Base-by-base conservation (phyloP, 169 alveolate genomes). In the Plasmodium gallinaceum region DNA sequence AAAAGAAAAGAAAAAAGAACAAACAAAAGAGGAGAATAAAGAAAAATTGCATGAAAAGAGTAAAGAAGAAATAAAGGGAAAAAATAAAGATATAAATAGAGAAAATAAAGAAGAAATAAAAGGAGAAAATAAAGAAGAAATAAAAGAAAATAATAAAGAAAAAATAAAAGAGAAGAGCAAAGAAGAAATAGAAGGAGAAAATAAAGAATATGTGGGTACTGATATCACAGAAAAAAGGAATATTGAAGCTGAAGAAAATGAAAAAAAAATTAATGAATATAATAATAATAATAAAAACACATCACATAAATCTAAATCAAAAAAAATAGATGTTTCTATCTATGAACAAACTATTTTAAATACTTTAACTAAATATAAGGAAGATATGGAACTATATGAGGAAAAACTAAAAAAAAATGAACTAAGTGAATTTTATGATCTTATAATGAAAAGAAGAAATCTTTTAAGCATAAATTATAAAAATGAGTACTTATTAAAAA, bases 401-500 rank as follows among this genome's bases (percentile, higher is more conserved):
- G 46, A 26, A 5, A 80, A 66, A 71, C 32, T 66, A 24, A 65
- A 80, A 26, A 69, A 51, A 39, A 66, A 80, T 60, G 62, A 68
- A n/a, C 24, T 65, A 52, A 39, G 68, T 54, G 90, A 80, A 42
- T 80, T 32, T 66, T 80, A 80, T 71, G 66, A 66, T 9, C 18
- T 51, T 37, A 80, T 80, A 48, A 65, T 65, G 26, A 68, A 60
- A 66, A 80, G 70, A 12, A 48, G 90, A 52, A 51, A 80, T 2
- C 52, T 80, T 43, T 12, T 68, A 66, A 43, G 52, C 24, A 52
- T 80, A 26, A 65, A 66, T 37, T 65, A 80, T 71, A 57, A 80
- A 52, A 80, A 80, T 46, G 90, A 80, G 24, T 80, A 80, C 68
- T 43, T 61, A 14, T 42, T 80, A 66, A 80, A 80, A 66, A 52